Evolutionary conservation across 2,329 filamentous ascomycete species (phyloP).

Genomic region (Cordyceps farinosa): DNA sequence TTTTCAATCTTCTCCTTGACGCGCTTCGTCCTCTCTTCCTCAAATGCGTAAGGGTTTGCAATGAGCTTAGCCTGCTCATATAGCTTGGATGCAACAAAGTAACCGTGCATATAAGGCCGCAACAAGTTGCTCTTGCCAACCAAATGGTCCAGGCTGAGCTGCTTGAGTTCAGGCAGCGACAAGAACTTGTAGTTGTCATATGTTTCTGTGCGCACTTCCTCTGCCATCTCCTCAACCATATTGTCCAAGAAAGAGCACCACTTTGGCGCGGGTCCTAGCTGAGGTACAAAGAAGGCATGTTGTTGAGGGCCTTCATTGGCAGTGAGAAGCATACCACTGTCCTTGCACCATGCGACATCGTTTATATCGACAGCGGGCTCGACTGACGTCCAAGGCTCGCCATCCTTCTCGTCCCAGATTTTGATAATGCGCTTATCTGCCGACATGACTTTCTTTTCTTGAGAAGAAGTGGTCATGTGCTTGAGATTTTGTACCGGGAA

Average conservation of each 20-base stretch:
- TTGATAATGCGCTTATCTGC: conserved; percentile 96
- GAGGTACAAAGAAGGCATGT: conserved; percentile 91
- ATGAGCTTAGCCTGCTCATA: conserved; percentile 95
- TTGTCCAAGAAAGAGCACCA: conserved; percentile 98
- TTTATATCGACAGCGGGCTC: conserved; percentile 95
- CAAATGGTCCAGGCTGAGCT: conserved; percentile 81
- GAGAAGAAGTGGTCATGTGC: conserved; percentile 65
- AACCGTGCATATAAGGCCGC: conserved; percentile 97
- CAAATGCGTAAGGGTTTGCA: conserved; percentile 88
- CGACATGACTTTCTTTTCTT: conserved; percentile 83
- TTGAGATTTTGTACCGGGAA: conserved; percentile 85
- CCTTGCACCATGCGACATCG: conserved; percentile 85
- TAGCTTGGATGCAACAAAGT: conserved; percentile 90
- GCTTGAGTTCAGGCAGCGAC: conserved; percentile 78
- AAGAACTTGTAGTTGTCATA: conserved; percentile 99
- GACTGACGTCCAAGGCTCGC: conserved; percentile 89
- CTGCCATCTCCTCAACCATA: conserved; percentile 97
- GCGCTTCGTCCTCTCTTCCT: conserved; percentile 85
- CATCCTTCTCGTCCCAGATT: conserved; percentile 82
- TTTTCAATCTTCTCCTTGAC: conserved; percentile 96
- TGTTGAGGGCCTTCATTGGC: conserved; percentile 96
- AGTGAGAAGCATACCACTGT: conserved; percentile 91
- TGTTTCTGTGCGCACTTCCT: conserved; percentile 71
- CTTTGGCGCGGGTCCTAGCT: conserved; percentile 85
- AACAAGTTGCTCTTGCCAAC: conserved; percentile 86